Percentiles rank a stretch among this genome's conserved stretches.
Conservation (phyloP, 331 rosid genomes). For the Ulmus americana region DNA sequence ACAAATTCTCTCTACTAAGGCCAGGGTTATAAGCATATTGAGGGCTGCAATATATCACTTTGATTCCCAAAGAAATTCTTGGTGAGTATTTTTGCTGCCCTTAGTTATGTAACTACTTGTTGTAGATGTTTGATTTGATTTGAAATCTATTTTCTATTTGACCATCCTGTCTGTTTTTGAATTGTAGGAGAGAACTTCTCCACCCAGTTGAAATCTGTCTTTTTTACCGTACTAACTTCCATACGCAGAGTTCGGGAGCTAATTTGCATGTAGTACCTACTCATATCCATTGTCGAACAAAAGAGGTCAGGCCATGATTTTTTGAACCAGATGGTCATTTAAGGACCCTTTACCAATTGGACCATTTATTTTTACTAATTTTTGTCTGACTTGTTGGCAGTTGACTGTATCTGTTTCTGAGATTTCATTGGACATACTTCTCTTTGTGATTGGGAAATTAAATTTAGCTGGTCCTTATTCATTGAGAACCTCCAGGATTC, state of each 20-base stretch:
- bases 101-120: constrained; percentile 19
- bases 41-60: constrained; percentile 49
- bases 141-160: constrained; percentile 8
- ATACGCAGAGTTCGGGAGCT: constrained; percentile 36
- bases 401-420: constrained; percentile 59
- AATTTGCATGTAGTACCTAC: constrained; percentile 55
- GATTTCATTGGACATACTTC: constrained; percentile 76
- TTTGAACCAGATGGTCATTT: constrained; percentile 25
- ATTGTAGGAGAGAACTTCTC: constrained; percentile 69
- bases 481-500: constrained; percentile 52
- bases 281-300: constrained; percentile 62
- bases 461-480: constrained; percentile 80
- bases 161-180: constrained; percentile 13
- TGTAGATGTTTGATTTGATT: constrained; percentile 3
- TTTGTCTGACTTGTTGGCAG: constrained; percentile 42
- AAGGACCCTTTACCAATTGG: constrained; percentile 13
- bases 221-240: constrained; percentile 55
- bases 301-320: constrained; percentile 51
- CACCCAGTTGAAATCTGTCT: constrained; percentile 59
- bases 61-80: constrained; percentile 55
- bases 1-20: constrained; percentile 55
- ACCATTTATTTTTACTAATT: constrained; percentile 16
- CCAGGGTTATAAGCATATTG: constrained; percentile 65
- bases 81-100: constrained; percentile 44
- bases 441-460: constrained; percentile 70